phyloP scores from a whole-genome alignment of 2,329 filamentous ascomycete species.

The Cadophora gregata region DNA sequence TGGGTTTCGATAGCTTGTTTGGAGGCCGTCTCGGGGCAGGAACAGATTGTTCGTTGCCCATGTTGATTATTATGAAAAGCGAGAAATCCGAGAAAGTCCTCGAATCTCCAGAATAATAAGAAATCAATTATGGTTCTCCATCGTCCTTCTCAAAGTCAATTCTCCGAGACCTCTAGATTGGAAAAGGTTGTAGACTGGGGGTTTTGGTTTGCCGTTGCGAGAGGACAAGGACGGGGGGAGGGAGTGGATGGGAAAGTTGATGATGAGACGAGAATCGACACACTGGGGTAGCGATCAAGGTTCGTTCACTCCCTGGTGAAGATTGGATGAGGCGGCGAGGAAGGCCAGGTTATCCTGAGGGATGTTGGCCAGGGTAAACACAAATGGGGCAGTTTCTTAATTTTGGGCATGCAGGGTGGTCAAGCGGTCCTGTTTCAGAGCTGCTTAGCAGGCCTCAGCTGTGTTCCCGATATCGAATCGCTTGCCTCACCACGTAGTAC shows the following conservation, averaged over 20 bases:
- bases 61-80: conserved; percentile 28
- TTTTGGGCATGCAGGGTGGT: conserved; percentile 21
- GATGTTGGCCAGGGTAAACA: conserved; percentile 7
- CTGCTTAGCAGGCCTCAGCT: conserved; percentile 21
- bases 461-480: conserved; percentile 23
- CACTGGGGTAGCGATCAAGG: conserved; percentile 31
- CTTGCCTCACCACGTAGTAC: conserved; percentile 7
- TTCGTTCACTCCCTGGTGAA: conserved; percentile 19
- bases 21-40: conserved; percentile 30
- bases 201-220: conserved; percentile 13
- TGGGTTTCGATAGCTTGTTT: conserved; percentile 44
- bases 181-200: conserved; percentile 20
- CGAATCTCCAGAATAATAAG: conserved; percentile 5
- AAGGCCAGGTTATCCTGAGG: conserved; percentile 2
- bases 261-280: conserved; percentile 35
- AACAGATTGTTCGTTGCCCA: conserved; percentile 42
- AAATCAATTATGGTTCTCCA: conserved; percentile 26
- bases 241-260: conserved; percentile 25
- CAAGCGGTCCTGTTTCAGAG: conserved; percentile 26
- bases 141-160: conserved; percentile 24
- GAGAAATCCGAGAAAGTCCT: conserved; percentile 7
- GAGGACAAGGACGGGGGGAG: conserved; percentile 18
- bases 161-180: conserved; percentile 16
- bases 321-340: conserved; percentile 27
- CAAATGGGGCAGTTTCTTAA: conserved; percentile 16